Conservation (phyloP, 768 basidiomycete species). For the Boletus patriciae region DNA sequence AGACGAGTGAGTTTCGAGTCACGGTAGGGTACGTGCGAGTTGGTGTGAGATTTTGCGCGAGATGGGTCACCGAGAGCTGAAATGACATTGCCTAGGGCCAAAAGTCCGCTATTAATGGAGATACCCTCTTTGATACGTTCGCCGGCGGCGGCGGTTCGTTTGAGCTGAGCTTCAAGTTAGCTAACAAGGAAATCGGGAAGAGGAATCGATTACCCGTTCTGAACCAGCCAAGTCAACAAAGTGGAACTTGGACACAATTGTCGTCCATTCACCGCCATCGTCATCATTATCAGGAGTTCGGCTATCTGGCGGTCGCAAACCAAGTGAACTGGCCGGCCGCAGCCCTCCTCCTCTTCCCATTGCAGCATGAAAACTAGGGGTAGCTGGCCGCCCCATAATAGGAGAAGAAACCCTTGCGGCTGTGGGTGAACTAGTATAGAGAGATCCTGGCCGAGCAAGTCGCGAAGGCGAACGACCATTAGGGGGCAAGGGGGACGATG, state of each 20-base stretch:
- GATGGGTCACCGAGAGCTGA: constrained; percentile 95
- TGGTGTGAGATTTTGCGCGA: constrained; percentile 78
- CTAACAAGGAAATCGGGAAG: constrained; percentile 4
- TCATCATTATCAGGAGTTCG: constrained; percentile 47
- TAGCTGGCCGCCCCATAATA: constrained; percentile 72
- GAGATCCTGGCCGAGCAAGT: constrained; percentile 79
- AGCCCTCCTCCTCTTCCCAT: constrained; percentile 67
- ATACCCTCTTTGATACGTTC: constrained; percentile 99
- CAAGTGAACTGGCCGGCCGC: constrained; percentile 80
- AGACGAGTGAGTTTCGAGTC: constrained; percentile 95
- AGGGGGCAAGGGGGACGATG: constrained; percentile 74
- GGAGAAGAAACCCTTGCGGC: constrained; percentile 65
- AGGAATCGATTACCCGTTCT: constrained; percentile 63
- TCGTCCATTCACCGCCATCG: constrained; percentile 80
- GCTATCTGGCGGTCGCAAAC: constrained; percentile 56
- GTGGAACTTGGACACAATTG: constrained; percentile 93
- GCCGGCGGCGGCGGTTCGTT: constrained; percentile 93
- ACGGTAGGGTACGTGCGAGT: constrained; percentile 93
- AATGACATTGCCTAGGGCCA: constrained; percentile 97
- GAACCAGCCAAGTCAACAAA: constrained; percentile 98
- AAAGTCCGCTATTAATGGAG: constrained; percentile 94
- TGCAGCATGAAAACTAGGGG: constrained; percentile 75
- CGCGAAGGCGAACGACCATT: constrained; percentile 75
- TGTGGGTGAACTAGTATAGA: constrained; percentile 48
- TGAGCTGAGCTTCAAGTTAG: constrained; percentile 56